Conservation (phyloP, 805 yeast genomes). For the Wilhelminamyces savonicus region DNA sequence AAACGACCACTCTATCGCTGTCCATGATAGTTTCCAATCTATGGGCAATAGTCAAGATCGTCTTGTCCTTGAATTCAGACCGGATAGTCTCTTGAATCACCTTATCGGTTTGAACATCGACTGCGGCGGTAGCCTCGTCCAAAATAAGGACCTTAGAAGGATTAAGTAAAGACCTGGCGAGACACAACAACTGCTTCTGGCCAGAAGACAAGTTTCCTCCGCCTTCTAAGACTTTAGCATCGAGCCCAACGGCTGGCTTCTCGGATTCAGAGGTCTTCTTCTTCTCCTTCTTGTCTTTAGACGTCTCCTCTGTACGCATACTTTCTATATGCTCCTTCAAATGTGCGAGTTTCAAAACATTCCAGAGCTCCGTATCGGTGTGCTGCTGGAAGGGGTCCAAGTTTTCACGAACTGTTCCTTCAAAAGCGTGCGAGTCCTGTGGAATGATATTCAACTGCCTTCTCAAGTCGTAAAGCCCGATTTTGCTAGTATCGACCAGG, state of each 20-base stretch:
- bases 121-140: constrained; percentile 20
- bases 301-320: constrained; percentile 13
- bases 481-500: constrained; percentile 12
- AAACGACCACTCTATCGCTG: constrained; percentile 18
- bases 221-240: constrained; percentile 13
- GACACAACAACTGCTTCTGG: constrained; percentile 17
- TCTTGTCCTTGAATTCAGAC: constrained; percentile 16
- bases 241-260: constrained; percentile 6
- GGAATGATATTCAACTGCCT: constrained; percentile 23
- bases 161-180: constrained; percentile 18
- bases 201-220: constrained; percentile 21
- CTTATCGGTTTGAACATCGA: constrained; percentile 22
- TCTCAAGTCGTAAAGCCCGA: constrained; percentile 22
- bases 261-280: neutral
- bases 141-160: constrained; percentile 9
- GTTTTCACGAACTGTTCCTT: constrained; percentile 19
- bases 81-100: constrained; percentile 21
- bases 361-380: constrained; percentile 19
- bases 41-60: constrained; percentile 23
- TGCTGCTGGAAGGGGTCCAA: constrained; percentile 19
- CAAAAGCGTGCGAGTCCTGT: constrained; percentile 21
- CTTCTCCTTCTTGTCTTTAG: constrained; percentile 4
- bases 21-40: constrained; percentile 22
- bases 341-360: constrained; percentile 20
- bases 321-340: constrained; percentile 16